Evolutionary conservation across 2,329 filamentous ascomycete genomes (phyloP).

Genomic region (Exophiala mesophila): DNA sequence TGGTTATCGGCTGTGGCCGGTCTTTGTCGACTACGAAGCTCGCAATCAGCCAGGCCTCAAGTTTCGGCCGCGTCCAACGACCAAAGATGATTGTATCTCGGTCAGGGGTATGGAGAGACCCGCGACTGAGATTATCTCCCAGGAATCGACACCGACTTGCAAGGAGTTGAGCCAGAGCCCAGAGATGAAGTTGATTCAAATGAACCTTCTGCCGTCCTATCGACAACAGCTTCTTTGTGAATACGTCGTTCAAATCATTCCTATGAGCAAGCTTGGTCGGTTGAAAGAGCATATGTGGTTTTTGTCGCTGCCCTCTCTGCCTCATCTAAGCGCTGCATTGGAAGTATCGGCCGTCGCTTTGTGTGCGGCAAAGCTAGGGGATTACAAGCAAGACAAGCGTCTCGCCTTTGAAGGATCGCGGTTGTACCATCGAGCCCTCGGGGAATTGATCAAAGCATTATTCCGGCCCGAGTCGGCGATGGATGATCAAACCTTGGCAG

Average conservation of each 20-base stretch:
- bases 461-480: slow-evolving; percentile 31
- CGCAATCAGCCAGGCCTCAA: slow-evolving; percentile 1
- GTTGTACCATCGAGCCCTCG: slow-evolving; percentile 33
- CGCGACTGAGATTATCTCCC: too few species aligned
- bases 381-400: slow-evolving; percentile 19
- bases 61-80: not conserved
- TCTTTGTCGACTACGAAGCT: slow-evolving; percentile 28
- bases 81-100: too few species aligned
- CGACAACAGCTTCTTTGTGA: slow-evolving; percentile 30
- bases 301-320: slow-evolving; percentile 26
- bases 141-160: too few species aligned
- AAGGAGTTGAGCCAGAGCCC: too few species aligned
- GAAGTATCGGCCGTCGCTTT: slow-evolving; percentile 30
- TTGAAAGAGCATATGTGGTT: slow-evolving; percentile 28
- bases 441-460: slow-evolving; percentile 34
- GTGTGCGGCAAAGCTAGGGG: slow-evolving; percentile 29
- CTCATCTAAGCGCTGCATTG: slow-evolving; percentile 27
- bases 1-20: slow-evolving; percentile 29
- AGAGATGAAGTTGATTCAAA: slow-evolving; percentile 1
- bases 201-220: slow-evolving; percentile 15
- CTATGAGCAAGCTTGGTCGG: slow-evolving; percentile 9
- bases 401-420: slow-evolving; percentile 29
- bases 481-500: slow-evolving; percentile 34
- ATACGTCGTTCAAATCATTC: slow-evolving; percentile 28
- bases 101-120: too few species aligned